Conservation (phyloP, 768 basidiomycete species). For the Coprinopsis cinerea region DNA sequence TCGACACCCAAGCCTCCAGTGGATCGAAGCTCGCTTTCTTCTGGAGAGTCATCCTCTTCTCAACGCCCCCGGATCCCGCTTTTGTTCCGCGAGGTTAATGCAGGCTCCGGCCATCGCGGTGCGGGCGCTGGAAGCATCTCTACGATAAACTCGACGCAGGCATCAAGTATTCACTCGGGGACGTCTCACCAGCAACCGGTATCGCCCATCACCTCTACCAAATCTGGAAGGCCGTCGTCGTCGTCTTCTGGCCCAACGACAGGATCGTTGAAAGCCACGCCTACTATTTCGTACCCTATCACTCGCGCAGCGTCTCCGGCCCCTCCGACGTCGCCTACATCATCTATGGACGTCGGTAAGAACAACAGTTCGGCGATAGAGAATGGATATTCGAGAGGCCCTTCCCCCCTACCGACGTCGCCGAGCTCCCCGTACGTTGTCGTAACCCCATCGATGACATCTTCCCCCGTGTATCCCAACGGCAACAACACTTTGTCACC, state of each 20-base stretch:
- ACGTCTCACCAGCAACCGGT: background rate
- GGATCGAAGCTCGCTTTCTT: conserved; percentile 6
- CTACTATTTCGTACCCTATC: conserved; percentile 12
- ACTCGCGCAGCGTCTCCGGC: background rate
- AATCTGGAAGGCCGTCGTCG: background rate
- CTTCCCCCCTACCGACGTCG: conserved; percentile 12
- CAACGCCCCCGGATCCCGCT: conserved; percentile 6
- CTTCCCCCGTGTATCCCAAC: conserved; percentile 8
- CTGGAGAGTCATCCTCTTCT: conserved; percentile 8
- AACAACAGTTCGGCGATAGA: background rate
- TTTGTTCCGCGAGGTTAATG: conserved; percentile 3
- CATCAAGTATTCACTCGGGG: background rate
- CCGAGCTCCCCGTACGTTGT: conserved; percentile 7
- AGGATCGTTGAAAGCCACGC: conserved; percentile 3
- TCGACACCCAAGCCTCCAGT: background rate
- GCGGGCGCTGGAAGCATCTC: conserved; percentile 1
- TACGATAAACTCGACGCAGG: background rate
- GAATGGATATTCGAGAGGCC: background rate
- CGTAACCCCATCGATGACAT: conserved; percentile 14
- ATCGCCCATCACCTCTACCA: conserved; percentile 3
- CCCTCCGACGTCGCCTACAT: conserved; percentile 1
- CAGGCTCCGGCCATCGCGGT: background rate
- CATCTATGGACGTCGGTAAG: conserved; percentile 2
- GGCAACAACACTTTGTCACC: conserved; percentile 9
- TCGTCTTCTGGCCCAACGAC: background rate